Conservation (phyloP, 805 yeast genomes). For the Monosporozyma aquatica region DNA sequence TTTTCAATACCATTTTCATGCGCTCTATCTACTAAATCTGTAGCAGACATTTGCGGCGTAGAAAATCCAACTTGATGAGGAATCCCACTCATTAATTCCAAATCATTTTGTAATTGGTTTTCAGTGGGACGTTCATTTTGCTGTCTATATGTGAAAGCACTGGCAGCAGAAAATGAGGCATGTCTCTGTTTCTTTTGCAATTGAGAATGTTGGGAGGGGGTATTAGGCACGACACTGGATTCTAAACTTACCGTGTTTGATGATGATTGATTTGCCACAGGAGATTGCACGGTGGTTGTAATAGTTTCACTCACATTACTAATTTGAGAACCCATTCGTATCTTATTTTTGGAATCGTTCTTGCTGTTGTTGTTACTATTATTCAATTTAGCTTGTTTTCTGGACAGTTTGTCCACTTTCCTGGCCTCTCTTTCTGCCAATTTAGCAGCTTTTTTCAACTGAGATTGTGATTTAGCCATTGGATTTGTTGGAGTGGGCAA, state of each 20-base stretch:
- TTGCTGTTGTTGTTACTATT: background rate
- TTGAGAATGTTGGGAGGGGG: no score
- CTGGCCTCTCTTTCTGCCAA: conserved; percentile 10
- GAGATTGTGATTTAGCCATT: conserved; percentile 25
- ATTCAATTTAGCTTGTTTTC: background rate
- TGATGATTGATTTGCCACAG: background rate
- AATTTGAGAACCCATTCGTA: background rate
- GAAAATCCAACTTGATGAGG: conserved; percentile 73
- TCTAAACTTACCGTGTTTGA: background rate
- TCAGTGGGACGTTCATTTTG: conserved; percentile 7
- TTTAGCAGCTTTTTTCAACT: conserved; percentile 24
- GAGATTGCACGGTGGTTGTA: background rate
- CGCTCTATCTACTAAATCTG: conserved; percentile 33
- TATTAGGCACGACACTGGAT: no score
- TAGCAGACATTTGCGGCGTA: conserved; percentile 63
- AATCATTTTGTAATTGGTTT: conserved; percentile 11
- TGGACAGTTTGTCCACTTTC: conserved; percentile 2
- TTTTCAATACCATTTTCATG: conserved; percentile 24
- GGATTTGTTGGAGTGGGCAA: conserved; percentile 30
- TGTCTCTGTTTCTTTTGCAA: conserved; percentile 30
- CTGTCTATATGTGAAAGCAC: conserved; percentile 30
- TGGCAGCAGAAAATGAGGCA: conserved; percentile 38
- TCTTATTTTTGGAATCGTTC: background rate
- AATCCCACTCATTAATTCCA: conserved; percentile 18
- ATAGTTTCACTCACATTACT: background rate